A percentile compares a stretch with the other conserved stretches of the same genome.
phyloP scores from a whole-genome alignment of 371 early-diverging fungal species.

The Dentiscutata heterogama region DNA sequence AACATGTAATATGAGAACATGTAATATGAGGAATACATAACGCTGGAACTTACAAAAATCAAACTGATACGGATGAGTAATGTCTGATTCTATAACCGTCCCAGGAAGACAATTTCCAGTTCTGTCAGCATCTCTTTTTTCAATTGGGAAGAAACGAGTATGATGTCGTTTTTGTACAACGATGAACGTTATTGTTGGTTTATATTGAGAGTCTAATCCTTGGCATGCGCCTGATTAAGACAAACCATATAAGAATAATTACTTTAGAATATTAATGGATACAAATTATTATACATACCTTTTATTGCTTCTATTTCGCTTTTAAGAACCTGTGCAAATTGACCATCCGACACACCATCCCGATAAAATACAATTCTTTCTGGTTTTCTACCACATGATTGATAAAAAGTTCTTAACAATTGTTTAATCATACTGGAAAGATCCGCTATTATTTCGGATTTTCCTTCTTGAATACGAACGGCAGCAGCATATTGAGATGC shows the following conservation, averaged over 20 bases:
- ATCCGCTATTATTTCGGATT: constrained; percentile 91
- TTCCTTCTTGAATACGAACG: constrained; percentile 84
- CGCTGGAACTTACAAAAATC: constrained; percentile 77
- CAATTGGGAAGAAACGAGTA: constrained; percentile 90
- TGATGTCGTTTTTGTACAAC: constrained; percentile 98
- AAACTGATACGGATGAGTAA: constrained; percentile 85
- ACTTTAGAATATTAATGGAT: neutral
- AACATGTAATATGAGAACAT: neutral
- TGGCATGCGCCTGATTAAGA: constrained; percentile 68
- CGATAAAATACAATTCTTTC: constrained; percentile 94
- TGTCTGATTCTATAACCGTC: constrained; percentile 88
- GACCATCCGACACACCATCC: constrained; percentile 94
- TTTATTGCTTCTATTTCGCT: constrained; percentile 84
- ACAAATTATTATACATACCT: constrained; percentile 18
- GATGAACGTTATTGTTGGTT: constrained; percentile 90
- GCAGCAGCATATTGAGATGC: constrained; percentile 89
- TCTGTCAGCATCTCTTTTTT: constrained; percentile 65
- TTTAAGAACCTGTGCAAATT: constrained; percentile 83
- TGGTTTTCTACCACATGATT: constrained; percentile 79
- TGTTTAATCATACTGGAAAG: constrained; percentile 86
- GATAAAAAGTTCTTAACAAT: constrained; percentile 82
- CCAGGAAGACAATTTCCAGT: constrained; percentile 89
- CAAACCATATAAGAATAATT: neutral
- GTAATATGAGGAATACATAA: neutral
- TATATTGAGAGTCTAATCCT: constrained; percentile 72